Percentiles rank a stretch among this genome's conserved stretches.
These are phyloP conservation scores for Backusella tarrabulga DNA, from an alignment of 192 early-diverging fungal genomes.

Conservation along the genomic window DNA sequence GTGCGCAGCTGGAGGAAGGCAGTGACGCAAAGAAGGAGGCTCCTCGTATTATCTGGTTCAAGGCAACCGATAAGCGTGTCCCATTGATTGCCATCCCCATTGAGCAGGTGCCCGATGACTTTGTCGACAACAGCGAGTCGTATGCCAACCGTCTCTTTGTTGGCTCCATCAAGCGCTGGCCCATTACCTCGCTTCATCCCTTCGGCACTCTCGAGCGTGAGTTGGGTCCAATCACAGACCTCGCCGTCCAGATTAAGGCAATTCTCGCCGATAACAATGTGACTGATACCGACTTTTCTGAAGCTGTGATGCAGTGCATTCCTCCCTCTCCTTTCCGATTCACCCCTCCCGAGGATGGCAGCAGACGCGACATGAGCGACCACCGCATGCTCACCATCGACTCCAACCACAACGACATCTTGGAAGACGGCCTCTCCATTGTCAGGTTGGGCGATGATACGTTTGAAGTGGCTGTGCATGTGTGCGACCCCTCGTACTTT, in stretches of 20 bases:
- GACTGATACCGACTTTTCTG: slow-evolving; percentile 64
- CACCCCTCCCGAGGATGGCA: slow-evolving; percentile 54
- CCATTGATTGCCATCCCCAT: slow-evolving; percentile 76
- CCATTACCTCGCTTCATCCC: slow-evolving; percentile 65
- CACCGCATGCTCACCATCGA: slow-evolving; percentile 88
- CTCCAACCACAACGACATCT: slow-evolving; percentile 41
- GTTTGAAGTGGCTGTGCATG: slow-evolving; percentile 78
- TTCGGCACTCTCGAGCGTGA: slow-evolving; percentile 68
- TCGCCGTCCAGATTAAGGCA: slow-evolving; percentile 77
- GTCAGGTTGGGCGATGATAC: slow-evolving; percentile 58
- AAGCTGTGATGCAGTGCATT: slow-evolving; percentile 74
- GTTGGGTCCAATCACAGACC: slow-evolving; percentile 75
- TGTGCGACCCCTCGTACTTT: slow-evolving; percentile 97
- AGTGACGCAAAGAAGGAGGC: slow-evolving; percentile 46
- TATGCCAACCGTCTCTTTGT: slow-evolving; percentile 61
- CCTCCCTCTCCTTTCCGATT: slow-evolving; percentile 77
- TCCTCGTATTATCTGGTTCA: slow-evolving; percentile 76
- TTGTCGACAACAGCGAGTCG: slow-evolving; percentile 58
- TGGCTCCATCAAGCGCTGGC: slow-evolving; percentile 72
- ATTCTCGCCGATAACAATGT: slow-evolving; percentile 85
- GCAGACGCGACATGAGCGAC: slow-evolving; percentile 72
- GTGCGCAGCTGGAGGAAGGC: slow-evolving; percentile 38
- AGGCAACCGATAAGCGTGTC: slow-evolving; percentile 78
- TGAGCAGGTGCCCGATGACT: slow-evolving; percentile 67
- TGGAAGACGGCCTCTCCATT: slow-evolving; percentile 81